These are phyloP conservation scores for Silybum marianum DNA, from an alignment of 129 eudicot species.

Conservation along the genomic window DNA sequence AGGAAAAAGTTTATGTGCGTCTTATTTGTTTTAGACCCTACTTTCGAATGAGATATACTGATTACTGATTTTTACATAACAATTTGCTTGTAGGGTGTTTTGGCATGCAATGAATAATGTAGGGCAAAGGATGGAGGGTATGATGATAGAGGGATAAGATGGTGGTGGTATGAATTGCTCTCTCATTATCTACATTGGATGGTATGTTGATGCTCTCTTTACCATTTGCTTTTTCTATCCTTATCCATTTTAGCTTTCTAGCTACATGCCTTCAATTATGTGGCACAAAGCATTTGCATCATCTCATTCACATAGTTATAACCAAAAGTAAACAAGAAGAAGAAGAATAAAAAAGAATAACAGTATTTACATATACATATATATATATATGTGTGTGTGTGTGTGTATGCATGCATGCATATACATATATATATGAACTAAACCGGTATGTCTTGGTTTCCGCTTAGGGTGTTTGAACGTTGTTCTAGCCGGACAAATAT, in stretches of 20 bases:
- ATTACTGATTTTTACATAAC: neutral
- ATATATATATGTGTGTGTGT: neutral
- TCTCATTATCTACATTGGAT: conserved; percentile 40
- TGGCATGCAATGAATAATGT: conserved; percentile 32
- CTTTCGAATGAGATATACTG: neutral
- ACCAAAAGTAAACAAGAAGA: conserved; percentile 11
- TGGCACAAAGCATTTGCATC: conserved; percentile 31
- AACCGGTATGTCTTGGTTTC: neutral
- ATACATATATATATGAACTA: neutral
- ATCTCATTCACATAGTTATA: conserved; percentile 28
- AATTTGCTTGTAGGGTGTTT: conserved; percentile 6
- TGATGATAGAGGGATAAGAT: conserved; percentile 44
- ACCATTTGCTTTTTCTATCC: conserved; percentile 37
- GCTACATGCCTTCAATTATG: conserved; percentile 18
- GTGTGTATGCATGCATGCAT: too few species aligned
- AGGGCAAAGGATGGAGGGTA: conserved; percentile 33
- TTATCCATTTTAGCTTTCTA: conserved; percentile 28
- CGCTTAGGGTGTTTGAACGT: neutral
- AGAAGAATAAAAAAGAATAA: neutral
- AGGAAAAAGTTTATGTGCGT: neutral
- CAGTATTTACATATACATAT: neutral
- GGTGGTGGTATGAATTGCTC: conserved; percentile 46
- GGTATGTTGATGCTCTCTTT: conserved; percentile 28
- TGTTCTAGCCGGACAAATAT: neutral
- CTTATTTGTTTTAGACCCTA: neutral